These are phyloP conservation scores for Blastobotrys serpentis DNA, from an alignment of 1,139 yeast species.

Conservation along the genomic window DNA sequence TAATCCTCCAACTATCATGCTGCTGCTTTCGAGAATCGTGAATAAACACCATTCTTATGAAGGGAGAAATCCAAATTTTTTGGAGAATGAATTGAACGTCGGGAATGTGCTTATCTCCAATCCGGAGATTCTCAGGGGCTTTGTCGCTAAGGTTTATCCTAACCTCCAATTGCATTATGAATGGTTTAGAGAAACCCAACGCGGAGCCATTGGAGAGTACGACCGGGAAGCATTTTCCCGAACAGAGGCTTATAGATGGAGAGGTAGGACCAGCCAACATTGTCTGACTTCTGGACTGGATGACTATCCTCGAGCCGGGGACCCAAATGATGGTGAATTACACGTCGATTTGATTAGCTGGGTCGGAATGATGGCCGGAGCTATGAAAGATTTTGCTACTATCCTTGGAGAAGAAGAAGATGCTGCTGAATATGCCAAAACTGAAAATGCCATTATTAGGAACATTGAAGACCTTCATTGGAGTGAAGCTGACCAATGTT, in stretches of 20 bases:
- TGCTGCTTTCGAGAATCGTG: constrained; percentile 69
- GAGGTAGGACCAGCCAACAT: constrained; percentile 82
- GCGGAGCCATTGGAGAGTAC: constrained; percentile 71
- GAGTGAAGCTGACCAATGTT: constrained; percentile 64
- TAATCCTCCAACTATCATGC: constrained; percentile 91
- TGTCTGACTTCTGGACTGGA: constrained; percentile 93
- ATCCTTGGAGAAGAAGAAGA: constrained; percentile 63
- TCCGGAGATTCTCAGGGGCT: constrained; percentile 60
- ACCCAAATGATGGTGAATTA: constrained; percentile 83
- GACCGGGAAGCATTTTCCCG: constrained; percentile 55
- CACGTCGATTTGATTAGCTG: constrained; percentile 88
- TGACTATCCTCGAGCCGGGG: constrained; percentile 86
- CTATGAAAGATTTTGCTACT: constrained; percentile 73
- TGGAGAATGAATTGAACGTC: constrained; percentile 13
- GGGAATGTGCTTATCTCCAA: constrained; percentile 55
- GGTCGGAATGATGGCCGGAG: constrained; percentile 89
- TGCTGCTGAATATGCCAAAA: constrained; percentile 48
- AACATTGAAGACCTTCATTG: constrained; percentile 79
- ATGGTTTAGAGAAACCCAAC: constrained; percentile 82
- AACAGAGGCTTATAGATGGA: constrained; percentile 84
- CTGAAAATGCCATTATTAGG: constrained; percentile 55
- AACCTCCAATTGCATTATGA: constrained; percentile 72
- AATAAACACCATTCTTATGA: constrained; percentile 42
- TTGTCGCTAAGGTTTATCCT: constrained; percentile 71
- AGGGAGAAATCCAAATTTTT: constrained; percentile 8